A percentile compares a stretch with the other conserved stretches of the same genome.
Conservation (phyloP, 345 rosid genomes). For the Eucalyptus grandis region DNA sequence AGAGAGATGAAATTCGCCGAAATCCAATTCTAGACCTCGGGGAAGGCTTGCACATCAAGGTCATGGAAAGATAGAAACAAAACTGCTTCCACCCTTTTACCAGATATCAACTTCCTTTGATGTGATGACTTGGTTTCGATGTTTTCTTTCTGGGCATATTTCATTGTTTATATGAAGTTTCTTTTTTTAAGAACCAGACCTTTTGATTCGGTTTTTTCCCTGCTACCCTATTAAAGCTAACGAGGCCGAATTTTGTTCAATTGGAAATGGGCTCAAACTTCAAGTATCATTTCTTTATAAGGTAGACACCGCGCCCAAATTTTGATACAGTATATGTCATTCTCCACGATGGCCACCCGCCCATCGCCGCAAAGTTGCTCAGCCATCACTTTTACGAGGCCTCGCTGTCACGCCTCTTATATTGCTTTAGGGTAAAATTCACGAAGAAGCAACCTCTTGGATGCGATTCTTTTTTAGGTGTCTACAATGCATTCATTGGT, state of each 20-base stretch:
- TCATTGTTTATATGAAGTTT: too few species aligned
- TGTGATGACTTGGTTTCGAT: not conserved
- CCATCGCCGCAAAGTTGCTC: too few species aligned
- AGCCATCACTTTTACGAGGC: too few species aligned
- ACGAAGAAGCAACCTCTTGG: too few species aligned
- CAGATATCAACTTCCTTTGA: not conserved
- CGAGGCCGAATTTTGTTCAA: not conserved
- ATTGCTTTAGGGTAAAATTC: too few species aligned
- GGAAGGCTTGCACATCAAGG: not conserved
- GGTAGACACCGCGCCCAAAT: too few species aligned
- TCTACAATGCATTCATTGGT: too few species aligned
- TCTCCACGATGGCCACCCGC: too few species aligned
- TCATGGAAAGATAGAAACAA: not conserved
- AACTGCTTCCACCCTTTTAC: not conserved
- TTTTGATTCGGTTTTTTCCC: not conserved
- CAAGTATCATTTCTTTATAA: too few species aligned
- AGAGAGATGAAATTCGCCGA: not conserved
- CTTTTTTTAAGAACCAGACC: not conserved
- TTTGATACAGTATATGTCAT: too few species aligned
- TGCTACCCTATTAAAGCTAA: not conserved
- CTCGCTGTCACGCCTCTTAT: too few species aligned
- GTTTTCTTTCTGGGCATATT: not conserved
- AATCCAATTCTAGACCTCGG: not conserved
- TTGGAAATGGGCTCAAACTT: not conserved
- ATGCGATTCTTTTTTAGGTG: too few species aligned